Evolutionary conservation across 2,329 filamentous ascomycete species (phyloP), one percentile per base, ranked within the genome.

Genomic region (Sphaerulina musiva): DNA sequence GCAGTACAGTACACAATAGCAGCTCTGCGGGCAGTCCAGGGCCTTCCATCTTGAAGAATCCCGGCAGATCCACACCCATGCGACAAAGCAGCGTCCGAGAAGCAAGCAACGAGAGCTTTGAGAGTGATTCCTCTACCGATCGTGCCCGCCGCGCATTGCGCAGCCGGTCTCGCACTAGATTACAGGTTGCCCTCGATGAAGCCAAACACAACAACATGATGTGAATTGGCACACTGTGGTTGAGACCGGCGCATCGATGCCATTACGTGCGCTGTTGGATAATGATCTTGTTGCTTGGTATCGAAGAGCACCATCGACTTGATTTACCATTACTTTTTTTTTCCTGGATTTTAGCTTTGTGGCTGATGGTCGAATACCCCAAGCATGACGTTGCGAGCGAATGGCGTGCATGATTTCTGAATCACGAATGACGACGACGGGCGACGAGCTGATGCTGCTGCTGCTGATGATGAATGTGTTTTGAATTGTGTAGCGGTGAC

Each of bases 121-220:
- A 53, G 10, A 56, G 54, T 46, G 54, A 53, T 14, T 56, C 54
- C 2, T 56, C 54, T 4, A 56, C 54, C 14, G 54, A 56, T 32
- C 39, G 34, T 32, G 54, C 54, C 12, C 40, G 49, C 26, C 29
- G 54, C 11, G 41, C 46, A 12, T 46, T 53, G 6, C 46, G 54
- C 6, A 51, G 49, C 34, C 54, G 54, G 31, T 56, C 54, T 20
- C 39, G 54, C 31, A 53, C 54, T 4, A 44, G 49, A 40, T 42
- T 53, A 3, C 50, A 46, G 29, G 42, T 43, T 48, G 47, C 34
- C 38, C 12, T 32, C 23, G 52, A 50, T 42, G 52, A 41, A 40
- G 44, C 3, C 23, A 29, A 23, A 29, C 42, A 26, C 4, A 12
- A 44, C 42, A 31, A 17, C 40, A 17, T n/a, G 40, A 42, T 17